Conservation (phyloP, 1,284 basidiomycete genomes). For the Butyriboletus appendiculatus region DNA sequence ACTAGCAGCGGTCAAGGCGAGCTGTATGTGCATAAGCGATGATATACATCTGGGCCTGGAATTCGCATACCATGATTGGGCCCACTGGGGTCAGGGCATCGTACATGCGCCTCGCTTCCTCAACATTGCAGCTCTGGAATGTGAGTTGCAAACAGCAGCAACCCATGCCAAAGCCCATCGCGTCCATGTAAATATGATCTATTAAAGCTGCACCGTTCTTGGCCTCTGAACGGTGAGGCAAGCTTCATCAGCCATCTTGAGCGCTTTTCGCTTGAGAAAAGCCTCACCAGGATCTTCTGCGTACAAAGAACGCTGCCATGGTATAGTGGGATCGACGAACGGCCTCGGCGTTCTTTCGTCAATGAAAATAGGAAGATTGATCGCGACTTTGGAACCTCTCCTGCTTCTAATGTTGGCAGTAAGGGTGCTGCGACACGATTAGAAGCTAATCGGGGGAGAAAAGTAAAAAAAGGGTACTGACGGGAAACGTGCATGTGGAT, state of each 20-base stretch:
- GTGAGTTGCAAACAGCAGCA: slow-evolving; percentile 98
- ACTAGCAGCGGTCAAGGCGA: slow-evolving; percentile 93
- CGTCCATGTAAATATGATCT: slow-evolving; percentile 98
- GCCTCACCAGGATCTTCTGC: slow-evolving; percentile 74
- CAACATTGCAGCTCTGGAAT: slow-evolving; percentile 94
- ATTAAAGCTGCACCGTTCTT: slow-evolving; percentile 83
- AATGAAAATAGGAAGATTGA: slow-evolving; percentile 93
- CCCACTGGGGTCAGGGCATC: slow-evolving; percentile 94
- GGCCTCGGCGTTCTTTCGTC: slow-evolving; percentile 87
- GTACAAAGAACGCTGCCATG: slow-evolving; percentile 80
- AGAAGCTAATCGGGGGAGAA: slow-evolving; percentile 5
- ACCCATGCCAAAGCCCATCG: slow-evolving; percentile 99
- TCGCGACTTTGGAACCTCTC: slow-evolving; percentile 92
- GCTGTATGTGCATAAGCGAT: slow-evolving; percentile 43
- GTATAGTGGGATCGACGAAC: slow-evolving; percentile 89
- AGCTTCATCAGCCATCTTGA: slow-evolving; percentile 11
- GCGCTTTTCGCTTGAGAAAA: slow-evolving; percentile 3
- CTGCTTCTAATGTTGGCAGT: slow-evolving; percentile 94
- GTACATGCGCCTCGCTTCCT: slow-evolving; percentile 91
- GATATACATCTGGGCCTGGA: background rate
- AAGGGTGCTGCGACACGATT: slow-evolving; percentile 65
- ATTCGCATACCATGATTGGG: slow-evolving; percentile 79
- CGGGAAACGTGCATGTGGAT: slow-evolving; percentile 97
- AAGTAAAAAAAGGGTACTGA: slow-evolving; percentile 46
- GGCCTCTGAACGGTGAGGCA: slow-evolving; percentile 60